These are phyloP conservation scores for Metschnikowia continentalis DNA, from an alignment of 805 yeast genomes.

Conservation along the genomic window DNA sequence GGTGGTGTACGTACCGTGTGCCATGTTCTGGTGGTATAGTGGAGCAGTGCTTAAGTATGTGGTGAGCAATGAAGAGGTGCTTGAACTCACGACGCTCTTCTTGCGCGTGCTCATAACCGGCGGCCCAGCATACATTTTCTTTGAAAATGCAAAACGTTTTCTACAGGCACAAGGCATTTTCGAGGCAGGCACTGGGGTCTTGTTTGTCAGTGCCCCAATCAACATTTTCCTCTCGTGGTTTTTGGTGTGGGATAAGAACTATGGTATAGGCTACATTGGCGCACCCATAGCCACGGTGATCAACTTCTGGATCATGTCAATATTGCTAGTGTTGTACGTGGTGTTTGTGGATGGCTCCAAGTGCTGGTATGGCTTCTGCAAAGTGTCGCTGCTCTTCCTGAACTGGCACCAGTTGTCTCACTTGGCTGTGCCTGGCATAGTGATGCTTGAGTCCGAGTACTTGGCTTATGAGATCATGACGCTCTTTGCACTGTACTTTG, in stretches of 20 bases:
- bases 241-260: conserved; percentile 39
- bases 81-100: conserved; percentile 31
- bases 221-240: conserved; percentile 38
- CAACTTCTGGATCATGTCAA: conserved; percentile 40
- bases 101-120: conserved; percentile 34
- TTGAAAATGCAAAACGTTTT: conserved; percentile 39
- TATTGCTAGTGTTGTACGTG: conserved; percentile 34
- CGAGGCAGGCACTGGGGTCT: conserved; percentile 44
- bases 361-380: conserved; percentile 64
- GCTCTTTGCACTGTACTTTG: conserved; percentile 43
- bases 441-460: conserved; percentile 44
- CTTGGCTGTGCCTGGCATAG: conserved; percentile 43
- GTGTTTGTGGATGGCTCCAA: conserved; percentile 52
- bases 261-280: conserved; percentile 40
- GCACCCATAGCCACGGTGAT: conserved; percentile 42
- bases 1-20: conserved; percentile 37
- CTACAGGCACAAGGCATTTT: conserved; percentile 46
- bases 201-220: conserved; percentile 39
- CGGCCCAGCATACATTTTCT: conserved; percentile 42
- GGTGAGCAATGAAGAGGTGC: conserved; percentile 32
- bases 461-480: conserved; percentile 46
- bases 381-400: conserved; percentile 31
- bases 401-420: conserved; percentile 35
- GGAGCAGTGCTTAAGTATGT: conserved; percentile 24
- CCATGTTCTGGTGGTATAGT: conserved; percentile 38